Evolutionary conservation across 1,139 yeast species (phyloP).

Genomic region (Geotrichum klebahnii): DNA sequence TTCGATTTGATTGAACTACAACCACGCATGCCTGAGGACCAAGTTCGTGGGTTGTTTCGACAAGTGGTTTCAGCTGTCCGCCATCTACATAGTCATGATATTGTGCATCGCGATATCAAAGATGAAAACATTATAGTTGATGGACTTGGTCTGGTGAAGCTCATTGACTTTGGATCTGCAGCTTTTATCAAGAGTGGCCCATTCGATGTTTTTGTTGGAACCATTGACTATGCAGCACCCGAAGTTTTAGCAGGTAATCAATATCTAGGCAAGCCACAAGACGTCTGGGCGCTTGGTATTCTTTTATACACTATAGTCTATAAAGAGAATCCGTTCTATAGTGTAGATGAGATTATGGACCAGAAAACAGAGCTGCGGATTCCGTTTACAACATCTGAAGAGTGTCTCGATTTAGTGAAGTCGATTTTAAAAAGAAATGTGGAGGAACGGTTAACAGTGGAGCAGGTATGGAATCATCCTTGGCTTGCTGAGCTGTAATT

Average conservation of each 20-base stretch:
- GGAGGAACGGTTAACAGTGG: conserved; percentile 63
- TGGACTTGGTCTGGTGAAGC: conserved; percentile 48
- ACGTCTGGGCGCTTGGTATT: conserved; percentile 94
- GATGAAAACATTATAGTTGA: conserved; percentile 93
- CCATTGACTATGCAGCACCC: conserved; percentile 95
- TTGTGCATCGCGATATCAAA: conserved; percentile 90
- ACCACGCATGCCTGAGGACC: conserved; percentile 70
- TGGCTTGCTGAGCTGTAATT: too few relatives aligned
- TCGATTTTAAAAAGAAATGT: conserved; percentile 63
- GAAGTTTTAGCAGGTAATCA: conserved; percentile 86
- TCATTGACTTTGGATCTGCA: conserved; percentile 94
- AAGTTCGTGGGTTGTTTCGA: conserved; percentile 68
- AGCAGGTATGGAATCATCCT: conserved; percentile 59
- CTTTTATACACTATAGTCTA: conserved; percentile 82
- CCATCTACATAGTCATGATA: conserved; percentile 79
- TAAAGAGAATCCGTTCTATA: conserved; percentile 92
- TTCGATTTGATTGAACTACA: conserved; percentile 87
- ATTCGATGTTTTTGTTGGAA: conserved; percentile 94
- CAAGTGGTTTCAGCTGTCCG: conserved; percentile 75
- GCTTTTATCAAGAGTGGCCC: conserved; percentile 89
- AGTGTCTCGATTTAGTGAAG: conserved; percentile 53
- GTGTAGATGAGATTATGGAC: conserved; percentile 90
- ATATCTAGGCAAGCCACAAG: conserved; percentile 90
- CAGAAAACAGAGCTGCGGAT: conserved; percentile 67
- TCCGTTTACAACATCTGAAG: conserved; percentile 58